Base-by-base conservation (phyloP, 352 stramenopile species). In the Pythium plurisporium region DNA sequence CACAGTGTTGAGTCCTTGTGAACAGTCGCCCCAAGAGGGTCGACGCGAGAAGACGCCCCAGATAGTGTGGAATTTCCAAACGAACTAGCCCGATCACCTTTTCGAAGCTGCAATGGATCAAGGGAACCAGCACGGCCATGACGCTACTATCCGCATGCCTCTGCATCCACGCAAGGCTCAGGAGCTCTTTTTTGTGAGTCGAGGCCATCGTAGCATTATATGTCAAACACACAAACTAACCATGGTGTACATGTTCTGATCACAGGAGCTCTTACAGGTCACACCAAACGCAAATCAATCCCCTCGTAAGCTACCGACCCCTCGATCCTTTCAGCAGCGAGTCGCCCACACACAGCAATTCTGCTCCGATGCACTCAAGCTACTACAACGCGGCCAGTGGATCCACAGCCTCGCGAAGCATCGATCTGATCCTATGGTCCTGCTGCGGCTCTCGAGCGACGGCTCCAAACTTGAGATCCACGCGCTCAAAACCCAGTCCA, bases 101-200 rank as follows among this genome's bases (percentile, higher is more conserved):
- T n/a, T n/a, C n/a, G n/a, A n/a, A n/a, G n/a, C 36, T 42, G 53
- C 3, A 34, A 51, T 37, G 59, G 40, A 31, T 3, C 20, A 23
- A 42, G 41, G 37, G 36, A 61, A 43, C 50, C 50, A 59, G 41
- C 33, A n/a, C 36, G 22, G 17, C 33, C 34, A 49, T 23, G 44
- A 19, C 15, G 41, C 29, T 7, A 23, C 20, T 26, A 4, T 47
- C 4, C 46, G 47, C 19, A 33, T 68, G 31, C 62, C 62, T 8
- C 34, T 62, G 30, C 62, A 69, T 55, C 62, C 62, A 36, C 62
- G 62, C 27, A 64, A 62, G 33, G 45, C 50, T 2, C 55, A 69
- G 29, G 55, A 64, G 36, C 37, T 69, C 17, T 69, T 69, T 44
- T 65, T 62, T 23, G 55, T 63, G 29, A 42, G 50, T 59, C 19